phyloP scores from a whole-genome alignment of 495 filamentous ascomycete genomes.

The Hypoxylon fuscum region DNA sequence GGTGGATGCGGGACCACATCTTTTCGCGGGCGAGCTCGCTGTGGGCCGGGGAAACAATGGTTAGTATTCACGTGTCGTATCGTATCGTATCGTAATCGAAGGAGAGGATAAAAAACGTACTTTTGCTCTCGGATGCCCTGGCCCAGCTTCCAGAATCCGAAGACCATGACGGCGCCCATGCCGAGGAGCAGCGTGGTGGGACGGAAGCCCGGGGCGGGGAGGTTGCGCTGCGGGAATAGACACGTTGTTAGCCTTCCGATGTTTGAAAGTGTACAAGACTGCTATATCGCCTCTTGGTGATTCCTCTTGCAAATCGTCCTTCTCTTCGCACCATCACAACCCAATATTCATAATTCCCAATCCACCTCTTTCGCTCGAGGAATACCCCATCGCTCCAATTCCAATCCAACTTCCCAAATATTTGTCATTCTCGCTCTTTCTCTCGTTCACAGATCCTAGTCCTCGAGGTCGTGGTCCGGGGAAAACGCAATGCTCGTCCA shows the following conservation, averaged over 20 bases:
- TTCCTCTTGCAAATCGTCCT: background rate
- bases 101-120: slow-evolving; percentile 60
- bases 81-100: slow-evolving; percentile 1
- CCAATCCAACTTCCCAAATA: background rate
- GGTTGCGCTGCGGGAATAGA: slow-evolving; percentile 72
- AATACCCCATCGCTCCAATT: background rate
- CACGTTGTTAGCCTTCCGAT: slow-evolving; percentile 14
- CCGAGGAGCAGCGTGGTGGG: slow-evolving; percentile 78
- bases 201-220: slow-evolving; percentile 90
- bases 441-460: background rate
- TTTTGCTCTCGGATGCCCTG: slow-evolving; percentile 84
- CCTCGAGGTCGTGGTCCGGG: background rate
- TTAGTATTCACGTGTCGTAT: slow-evolving; percentile 12
- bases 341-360: background rate
- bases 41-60: background rate
- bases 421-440: background rate
- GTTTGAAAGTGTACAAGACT: no score
- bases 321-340: background rate
- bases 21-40: slow-evolving; percentile 97
- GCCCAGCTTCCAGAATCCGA: slow-evolving; percentile 85
- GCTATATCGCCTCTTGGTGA: background rate
- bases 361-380: background rate
- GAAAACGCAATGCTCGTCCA: slow-evolving; percentile 11
- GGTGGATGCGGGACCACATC: slow-evolving; percentile 93
- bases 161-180: slow-evolving; percentile 79